Evolutionary conservation across 176 grass and related monocot genomes (phyloP), one percentile per base, ranked within the genome.

Genomic region (Aegilops bicornis): DNA sequence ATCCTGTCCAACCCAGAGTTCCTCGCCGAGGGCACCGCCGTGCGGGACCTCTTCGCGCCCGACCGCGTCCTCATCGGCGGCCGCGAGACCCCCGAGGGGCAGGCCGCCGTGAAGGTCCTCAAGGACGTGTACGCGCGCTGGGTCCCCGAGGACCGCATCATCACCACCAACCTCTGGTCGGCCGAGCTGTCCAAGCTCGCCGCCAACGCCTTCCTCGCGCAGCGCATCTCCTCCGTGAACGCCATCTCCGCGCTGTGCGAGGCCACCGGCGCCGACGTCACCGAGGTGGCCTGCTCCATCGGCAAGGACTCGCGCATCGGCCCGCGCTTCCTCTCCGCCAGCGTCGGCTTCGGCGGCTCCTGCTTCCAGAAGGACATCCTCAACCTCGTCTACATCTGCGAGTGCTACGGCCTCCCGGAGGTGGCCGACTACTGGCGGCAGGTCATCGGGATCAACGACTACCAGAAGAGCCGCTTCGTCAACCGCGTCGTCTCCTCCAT

Each of bases 301-400:
- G 88, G 83, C 7, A 36, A n/a, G 8, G 88, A 89, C 88, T 58
- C 72, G 8, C 83, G 88, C 47, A 89, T 89, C 50, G 88, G 78
- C 4, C 48, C 78, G 4, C 62, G 78, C 0, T 89, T 89, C 83
- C 88, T 89, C 2, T 29, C 83, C 14, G 70, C 88, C 10, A 86
- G 71, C 71, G 78, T 89, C 1, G 88, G 88, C 10, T 89, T 86
- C 62, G 88, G 88, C 1, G 83, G 83, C 0, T 89, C 88, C 1
- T 89, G 88, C 83, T 89, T 89, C 88, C 88, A 86, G 83, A 89
- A 89, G 88, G 88, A 89, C 88, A 89, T 89, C 77, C 78, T 89
- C 10, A 89, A 86, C 88, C 83, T 89, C 2, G 88, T 89, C 5
- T 89, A 89, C 88, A 82, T 89, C 60, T 89, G 88, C 88, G 88